A percentile compares a stretch with the other conserved stretches of the same genome.
phyloP scores from a whole-genome alignment of 2,329 filamentous ascomycete species.

The Pseudogymnoascus sp. region DNA sequence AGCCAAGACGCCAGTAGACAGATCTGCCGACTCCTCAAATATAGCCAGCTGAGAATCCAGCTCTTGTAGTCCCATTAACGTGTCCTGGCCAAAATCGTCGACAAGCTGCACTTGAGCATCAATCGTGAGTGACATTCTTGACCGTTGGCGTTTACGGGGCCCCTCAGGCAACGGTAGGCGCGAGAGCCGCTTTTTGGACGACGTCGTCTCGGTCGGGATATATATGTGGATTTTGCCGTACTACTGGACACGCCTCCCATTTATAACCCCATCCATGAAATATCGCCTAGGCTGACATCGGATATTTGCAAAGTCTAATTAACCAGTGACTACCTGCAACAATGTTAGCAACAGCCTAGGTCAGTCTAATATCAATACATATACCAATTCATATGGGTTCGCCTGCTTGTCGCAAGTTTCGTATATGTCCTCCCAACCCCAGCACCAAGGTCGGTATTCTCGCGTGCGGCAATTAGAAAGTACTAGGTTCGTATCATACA shows the following conservation, averaged over 20 bases:
- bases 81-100: slow-evolving; percentile 30
- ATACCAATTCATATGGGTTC: slow-evolving; percentile 5
- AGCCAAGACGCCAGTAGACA: background rate
- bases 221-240: slow-evolving; percentile 21
- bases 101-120: slow-evolving; percentile 29
- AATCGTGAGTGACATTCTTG: slow-evolving; percentile 30
- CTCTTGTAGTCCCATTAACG: slow-evolving; percentile 31
- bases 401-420: slow-evolving; percentile 2
- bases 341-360: slow-evolving; percentile 4
- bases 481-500: background rate
- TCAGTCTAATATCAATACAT: slow-evolving; percentile 8
- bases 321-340: slow-evolving; percentile 4
- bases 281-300: slow-evolving; percentile 20
- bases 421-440: background rate
- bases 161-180: background rate
- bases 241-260: slow-evolving; percentile 25
- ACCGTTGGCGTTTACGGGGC: slow-evolving; percentile 27
- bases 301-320: slow-evolving; percentile 13
- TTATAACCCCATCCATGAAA: slow-evolving; percentile 21
- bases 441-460: slow-evolving; percentile 6
- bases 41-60: slow-evolving; percentile 32
- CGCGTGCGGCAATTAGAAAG: slow-evolving; percentile 2
- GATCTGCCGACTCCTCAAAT: slow-evolving; percentile 26
- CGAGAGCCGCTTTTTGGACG: slow-evolving; percentile 7
- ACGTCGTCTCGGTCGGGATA: slow-evolving; percentile 26